Evolutionary conservation across 306 rosid genomes (phyloP).

Genomic region (Castanospermum australe): DNA sequence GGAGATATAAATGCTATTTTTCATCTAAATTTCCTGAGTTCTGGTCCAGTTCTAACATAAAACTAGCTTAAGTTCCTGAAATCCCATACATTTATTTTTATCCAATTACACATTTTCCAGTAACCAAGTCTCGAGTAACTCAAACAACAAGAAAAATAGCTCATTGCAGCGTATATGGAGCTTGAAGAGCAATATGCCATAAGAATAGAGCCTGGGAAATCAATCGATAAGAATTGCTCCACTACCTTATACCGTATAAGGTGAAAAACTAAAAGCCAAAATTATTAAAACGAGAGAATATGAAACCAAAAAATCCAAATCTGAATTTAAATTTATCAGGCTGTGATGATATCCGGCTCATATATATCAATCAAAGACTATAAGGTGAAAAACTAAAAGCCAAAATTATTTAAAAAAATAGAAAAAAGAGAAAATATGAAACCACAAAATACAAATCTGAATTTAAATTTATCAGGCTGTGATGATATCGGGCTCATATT

Average conservation of each 20-base stretch:
- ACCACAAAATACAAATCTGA: background rate
- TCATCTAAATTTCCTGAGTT: no score
- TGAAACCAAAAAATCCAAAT: constrained; percentile 1
- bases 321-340: background rate
- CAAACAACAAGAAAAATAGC: background rate
- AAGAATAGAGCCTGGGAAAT: background rate
- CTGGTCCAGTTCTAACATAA: no score
- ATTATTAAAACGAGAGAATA: background rate
- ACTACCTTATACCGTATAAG: background rate
- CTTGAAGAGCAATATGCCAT: background rate
- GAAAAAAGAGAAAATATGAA: background rate
- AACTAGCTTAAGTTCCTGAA: background rate
- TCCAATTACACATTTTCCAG: background rate
- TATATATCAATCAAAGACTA: background rate
- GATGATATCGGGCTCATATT: background rate
- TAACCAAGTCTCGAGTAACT: background rate
- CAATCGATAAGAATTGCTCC: background rate
- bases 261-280: background rate
- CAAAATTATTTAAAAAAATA: background rate
- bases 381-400: no score
- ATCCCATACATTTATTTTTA: background rate
- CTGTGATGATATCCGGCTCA: background rate
- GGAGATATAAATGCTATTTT: no score
- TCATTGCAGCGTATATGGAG: background rate
- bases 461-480: background rate